A percentile compares a stretch with the other conserved stretches of the same genome.
These are phyloP conservation scores for Ceriops decandra DNA, from an alignment of 345 rosid genomes.

Conservation along the genomic window DNA sequence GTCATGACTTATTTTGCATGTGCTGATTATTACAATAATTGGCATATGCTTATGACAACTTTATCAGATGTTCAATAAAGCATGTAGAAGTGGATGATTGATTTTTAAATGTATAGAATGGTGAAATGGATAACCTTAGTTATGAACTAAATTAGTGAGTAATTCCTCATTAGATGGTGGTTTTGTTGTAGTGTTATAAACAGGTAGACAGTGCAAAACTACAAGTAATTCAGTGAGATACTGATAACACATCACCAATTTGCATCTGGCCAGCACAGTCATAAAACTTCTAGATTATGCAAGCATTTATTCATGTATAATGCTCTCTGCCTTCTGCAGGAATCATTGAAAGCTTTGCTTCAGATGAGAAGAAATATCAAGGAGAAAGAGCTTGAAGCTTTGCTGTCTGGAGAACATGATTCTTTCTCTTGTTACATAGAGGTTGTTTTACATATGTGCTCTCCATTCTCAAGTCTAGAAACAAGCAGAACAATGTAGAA, in stretches of 20 bases:
- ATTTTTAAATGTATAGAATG: neutral
- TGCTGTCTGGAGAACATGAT: constrained; percentile 81
- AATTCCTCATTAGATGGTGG: neutral
- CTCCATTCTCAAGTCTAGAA: neutral
- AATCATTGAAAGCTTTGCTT: constrained; percentile 57
- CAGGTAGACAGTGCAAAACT: too few species aligned
- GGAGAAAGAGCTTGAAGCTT: constrained; percentile 88
- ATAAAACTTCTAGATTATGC: neutral
- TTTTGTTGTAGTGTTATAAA: neutral
- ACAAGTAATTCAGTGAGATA: neutral
- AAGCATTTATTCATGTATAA: constrained; percentile 3
- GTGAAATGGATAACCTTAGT: neutral
- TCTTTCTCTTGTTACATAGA: constrained; percentile 75
- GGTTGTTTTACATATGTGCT: constrained; percentile 34
- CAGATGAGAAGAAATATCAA: constrained; percentile 76
- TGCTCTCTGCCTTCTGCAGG: constrained; percentile 41
- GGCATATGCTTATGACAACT: too few species aligned
- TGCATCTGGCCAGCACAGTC: neutral
- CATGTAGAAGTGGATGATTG: neutral
- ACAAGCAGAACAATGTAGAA: neutral
- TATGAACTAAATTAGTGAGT: neutral
- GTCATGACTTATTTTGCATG: neutral
- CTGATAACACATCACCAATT: too few species aligned
- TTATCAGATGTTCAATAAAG: neutral
- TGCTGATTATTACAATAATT: neutral